phyloP scores from a whole-genome alignment of 192 early-diverging fungal species.

The Haplosporangium gracile region DNA sequence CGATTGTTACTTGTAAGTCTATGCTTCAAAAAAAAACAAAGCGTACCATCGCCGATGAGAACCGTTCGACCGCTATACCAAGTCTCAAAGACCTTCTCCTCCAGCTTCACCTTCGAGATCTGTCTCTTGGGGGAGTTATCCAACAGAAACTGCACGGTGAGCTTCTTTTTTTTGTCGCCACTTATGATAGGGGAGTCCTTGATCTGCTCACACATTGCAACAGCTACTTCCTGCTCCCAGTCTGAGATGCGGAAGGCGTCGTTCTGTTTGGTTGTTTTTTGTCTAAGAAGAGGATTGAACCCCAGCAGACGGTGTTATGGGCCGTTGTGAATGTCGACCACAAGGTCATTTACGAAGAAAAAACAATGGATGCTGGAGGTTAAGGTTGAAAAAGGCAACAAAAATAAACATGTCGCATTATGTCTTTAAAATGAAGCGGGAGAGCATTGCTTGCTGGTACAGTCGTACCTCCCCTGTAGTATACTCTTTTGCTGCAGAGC shows the following conservation, averaged over 20 bases:
- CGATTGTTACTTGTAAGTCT: background rate
- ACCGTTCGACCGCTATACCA: slow-evolving; percentile 25
- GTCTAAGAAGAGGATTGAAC: background rate
- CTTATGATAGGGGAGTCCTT: slow-evolving; percentile 8
- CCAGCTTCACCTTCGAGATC: slow-evolving; percentile 31
- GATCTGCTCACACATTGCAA: slow-evolving; percentile 20
- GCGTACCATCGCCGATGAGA: slow-evolving; percentile 23
- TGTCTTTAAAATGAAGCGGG: slow-evolving; percentile 13
- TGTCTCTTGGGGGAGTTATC: background rate
- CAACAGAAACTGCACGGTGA: slow-evolving; percentile 16
- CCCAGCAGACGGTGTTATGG: slow-evolving; percentile 11
- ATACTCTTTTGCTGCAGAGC: too few relatives aligned
- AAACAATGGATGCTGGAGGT: background rate
- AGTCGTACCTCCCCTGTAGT: too few relatives aligned
- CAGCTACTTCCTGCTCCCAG: slow-evolving; percentile 6
- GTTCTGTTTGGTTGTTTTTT: background rate
- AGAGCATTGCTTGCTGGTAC: background rate
- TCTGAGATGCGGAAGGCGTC: slow-evolving; percentile 7
- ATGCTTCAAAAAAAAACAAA: too few relatives aligned
- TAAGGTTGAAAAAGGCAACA: too few relatives aligned
- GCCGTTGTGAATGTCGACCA: background rate
- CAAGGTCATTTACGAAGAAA: background rate
- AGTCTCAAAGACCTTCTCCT: slow-evolving; percentile 36
- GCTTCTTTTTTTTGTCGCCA: background rate
- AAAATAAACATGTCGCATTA: background rate